Evolutionary conservation across 2,329 filamentous ascomycete species (phyloP), one percentile per base, ranked within the genome.

Genomic region (Escovopsis weberi): DNA sequence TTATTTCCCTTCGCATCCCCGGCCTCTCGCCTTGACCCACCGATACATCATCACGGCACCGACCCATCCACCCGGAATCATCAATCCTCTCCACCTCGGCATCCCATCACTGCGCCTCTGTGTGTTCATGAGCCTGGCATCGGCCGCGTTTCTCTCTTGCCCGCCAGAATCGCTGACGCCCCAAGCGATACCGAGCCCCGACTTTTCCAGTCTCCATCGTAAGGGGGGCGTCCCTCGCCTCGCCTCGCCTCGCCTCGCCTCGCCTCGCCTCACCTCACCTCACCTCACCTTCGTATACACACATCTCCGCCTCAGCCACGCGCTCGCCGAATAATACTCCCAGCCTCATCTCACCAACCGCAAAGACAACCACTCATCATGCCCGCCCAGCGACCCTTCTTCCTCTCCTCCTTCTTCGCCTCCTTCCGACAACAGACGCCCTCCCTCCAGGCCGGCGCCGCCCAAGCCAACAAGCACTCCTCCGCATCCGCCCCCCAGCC

Each of bases 321-420:
- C 15, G 15, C 15, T 15, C 15, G 15, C 15, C 15, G 15, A 15
- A 15, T 15, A 15, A 15, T 15, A 15, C 2, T 15, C 15, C 15
- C 15, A 15, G 15, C 12, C 33, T n/a, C 11, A 38, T 18, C 38
- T 39, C 38, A 39, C 38, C 15, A 15, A 15, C 15, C 15, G 15
- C 15, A 15, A 15, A 15, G 15, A 23, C 23, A 23, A 2, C 23
- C 23, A 19, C 45, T 19, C 46, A 48, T 35, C 37, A 72, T 72
- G 69, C 65, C 70, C 39, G 69, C 69, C 33, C 70, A 74, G 52
- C 67, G 70, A 40, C 69, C 70, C 38, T 74, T 68, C 57, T 73
- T 74, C 60, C 67, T 74, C 52, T 71, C 70, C 38, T 69, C 67
- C 53, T 72, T 74, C 60, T 65, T 74, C 57, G 67, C 69, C 55